A percentile compares a stretch with the other conserved stretches of the same genome.
Evolutionary conservation across 768 basidiomycete species (phyloP).

Genomic region (Postia placenta): DNA sequence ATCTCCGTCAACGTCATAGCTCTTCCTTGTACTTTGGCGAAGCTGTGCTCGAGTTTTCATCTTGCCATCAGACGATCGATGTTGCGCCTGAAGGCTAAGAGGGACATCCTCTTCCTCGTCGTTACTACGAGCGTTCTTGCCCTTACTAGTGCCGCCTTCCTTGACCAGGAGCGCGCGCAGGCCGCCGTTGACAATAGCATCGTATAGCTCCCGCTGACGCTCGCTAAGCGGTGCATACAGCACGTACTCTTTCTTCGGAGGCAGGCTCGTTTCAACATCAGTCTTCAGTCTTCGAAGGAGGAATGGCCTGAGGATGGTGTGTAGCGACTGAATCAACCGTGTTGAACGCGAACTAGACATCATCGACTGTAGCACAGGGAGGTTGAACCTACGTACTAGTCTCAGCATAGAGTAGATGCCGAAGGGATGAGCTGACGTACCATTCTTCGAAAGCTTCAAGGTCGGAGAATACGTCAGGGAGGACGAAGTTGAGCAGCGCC

Average conservation of each 20-base stretch:
- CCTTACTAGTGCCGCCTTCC: slow-evolving; percentile 21
- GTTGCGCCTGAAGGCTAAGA: slow-evolving; percentile 7
- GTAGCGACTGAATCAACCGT: slow-evolving; percentile 71
- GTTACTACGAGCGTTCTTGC: slow-evolving; percentile 9
- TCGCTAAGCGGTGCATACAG: slow-evolving; percentile 85
- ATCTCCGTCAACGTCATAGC: slow-evolving; percentile 49
- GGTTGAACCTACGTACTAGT: slow-evolving; percentile 41
- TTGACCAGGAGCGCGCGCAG: slow-evolving; percentile 50
- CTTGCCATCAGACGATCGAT: slow-evolving; percentile 22
- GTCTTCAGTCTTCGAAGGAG: slow-evolving; percentile 85
- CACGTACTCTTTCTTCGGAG: slow-evolving; percentile 92
- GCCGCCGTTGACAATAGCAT: slow-evolving; percentile 64
- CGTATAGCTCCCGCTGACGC: slow-evolving; percentile 80
- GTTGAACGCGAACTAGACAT: slow-evolving; percentile 54
- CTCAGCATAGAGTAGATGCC: not conserved
- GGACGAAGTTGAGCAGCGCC: slow-evolving; percentile 92
- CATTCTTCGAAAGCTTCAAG: slow-evolving; percentile 87
- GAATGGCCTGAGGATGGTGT: slow-evolving; percentile 93
- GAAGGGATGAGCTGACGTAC: slow-evolving; percentile 29
- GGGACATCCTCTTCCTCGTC: slow-evolving; percentile 26
- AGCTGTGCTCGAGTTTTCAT: slow-evolving; percentile 9
- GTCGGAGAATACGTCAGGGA: slow-evolving; percentile 91
- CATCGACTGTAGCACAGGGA: slow-evolving; percentile 53
- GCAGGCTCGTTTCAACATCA: slow-evolving; percentile 75
- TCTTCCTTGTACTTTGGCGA: slow-evolving; percentile 24